Conservation (phyloP, 495 filamentous ascomycete species). For the Aspergillus cristatus region DNA sequence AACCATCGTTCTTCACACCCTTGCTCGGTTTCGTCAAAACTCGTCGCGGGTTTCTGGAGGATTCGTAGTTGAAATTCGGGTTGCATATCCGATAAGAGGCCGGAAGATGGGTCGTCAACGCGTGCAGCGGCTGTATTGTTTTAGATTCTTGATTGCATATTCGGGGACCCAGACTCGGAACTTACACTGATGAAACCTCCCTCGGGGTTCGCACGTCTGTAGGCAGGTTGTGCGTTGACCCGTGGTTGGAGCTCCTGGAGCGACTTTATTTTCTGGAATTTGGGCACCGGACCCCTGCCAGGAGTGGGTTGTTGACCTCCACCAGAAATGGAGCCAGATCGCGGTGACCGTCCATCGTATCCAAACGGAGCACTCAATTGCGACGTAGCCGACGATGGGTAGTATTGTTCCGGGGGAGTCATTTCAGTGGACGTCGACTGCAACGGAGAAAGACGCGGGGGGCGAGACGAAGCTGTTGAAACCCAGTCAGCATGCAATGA, state of each 20-base stretch:
- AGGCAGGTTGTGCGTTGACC: slow-evolving; percentile 78
- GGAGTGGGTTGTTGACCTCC: slow-evolving; percentile 36
- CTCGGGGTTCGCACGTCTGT: slow-evolving; percentile 89
- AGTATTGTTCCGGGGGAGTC: slow-evolving; percentile 55
- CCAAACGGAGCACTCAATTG: slow-evolving; percentile 64
- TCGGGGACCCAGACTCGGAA: too few species aligned
- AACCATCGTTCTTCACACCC: slow-evolving; percentile 96
- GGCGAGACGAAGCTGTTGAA: slow-evolving; percentile 26
- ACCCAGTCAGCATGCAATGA: too few species aligned
- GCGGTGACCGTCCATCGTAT: slow-evolving; percentile 66
- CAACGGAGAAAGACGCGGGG: slow-evolving; percentile 56
- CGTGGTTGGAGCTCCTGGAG: slow-evolving; percentile 70
- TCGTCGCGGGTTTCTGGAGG: slow-evolving; percentile 91
- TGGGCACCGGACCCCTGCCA: slow-evolving; percentile 69
- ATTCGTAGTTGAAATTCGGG: slow-evolving; percentile 96
- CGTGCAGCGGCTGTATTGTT: slow-evolving; percentile 73
- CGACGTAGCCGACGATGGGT: slow-evolving; percentile 57
- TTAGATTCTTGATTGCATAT: slow-evolving; percentile 13
- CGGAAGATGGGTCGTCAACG: slow-evolving; percentile 85
- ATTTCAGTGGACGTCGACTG: slow-evolving; percentile 53
- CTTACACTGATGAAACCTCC: slow-evolving; percentile 97
- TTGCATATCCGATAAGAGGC: slow-evolving; percentile 98
- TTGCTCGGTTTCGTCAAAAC: slow-evolving; percentile 99
- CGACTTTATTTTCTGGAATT: slow-evolving; percentile 69
- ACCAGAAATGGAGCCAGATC: slow-evolving; percentile 32